Evolutionary conservation across 2,329 filamentous ascomycete genomes (phyloP).

Genomic region (Cordyceps pruinosa): DNA sequence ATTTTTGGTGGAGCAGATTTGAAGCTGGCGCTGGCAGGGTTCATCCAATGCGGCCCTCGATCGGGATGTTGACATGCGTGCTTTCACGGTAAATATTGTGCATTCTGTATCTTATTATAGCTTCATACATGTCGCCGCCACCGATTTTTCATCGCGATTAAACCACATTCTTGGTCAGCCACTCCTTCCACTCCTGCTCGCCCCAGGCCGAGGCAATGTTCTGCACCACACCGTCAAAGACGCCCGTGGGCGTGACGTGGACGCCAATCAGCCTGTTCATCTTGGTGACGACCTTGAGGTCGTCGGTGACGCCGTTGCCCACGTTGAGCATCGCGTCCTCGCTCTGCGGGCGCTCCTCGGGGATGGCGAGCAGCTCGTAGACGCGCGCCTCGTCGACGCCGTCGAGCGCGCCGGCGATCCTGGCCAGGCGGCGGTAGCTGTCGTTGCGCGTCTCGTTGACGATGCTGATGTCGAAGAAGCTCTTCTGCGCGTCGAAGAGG

Average conservation of each 20-base stretch:
- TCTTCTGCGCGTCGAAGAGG: conserved; percentile 59
- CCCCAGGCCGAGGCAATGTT: conserved; percentile 75
- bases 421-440: conserved; percentile 73
- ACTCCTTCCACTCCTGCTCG: conserved; percentile 77
- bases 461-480: conserved; percentile 78
- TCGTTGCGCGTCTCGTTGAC: conserved; percentile 78
- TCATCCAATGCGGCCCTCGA: neutral
- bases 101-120: neutral
- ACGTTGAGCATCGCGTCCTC: conserved; percentile 67
- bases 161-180: conserved; percentile 55
- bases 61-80: neutral
- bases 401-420: conserved; percentile 55
- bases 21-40: neutral
- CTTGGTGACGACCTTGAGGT: conserved; percentile 79
- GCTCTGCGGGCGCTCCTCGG: conserved; percentile 56
- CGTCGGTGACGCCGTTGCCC: conserved; percentile 77
- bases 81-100: neutral
- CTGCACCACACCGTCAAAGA: conserved; percentile 81
- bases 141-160: conserved; percentile 20
- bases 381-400: conserved; percentile 66
- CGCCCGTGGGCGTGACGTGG: conserved; percentile 85
- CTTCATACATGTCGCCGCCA: neutral
- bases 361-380: conserved; percentile 60
- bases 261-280: conserved; percentile 71
- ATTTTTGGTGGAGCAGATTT: conserved; percentile 3